These are phyloP conservation scores for Suillus tomentosus DNA, from an alignment of 768 basidiomycete species.

Conservation along the genomic window DNA sequence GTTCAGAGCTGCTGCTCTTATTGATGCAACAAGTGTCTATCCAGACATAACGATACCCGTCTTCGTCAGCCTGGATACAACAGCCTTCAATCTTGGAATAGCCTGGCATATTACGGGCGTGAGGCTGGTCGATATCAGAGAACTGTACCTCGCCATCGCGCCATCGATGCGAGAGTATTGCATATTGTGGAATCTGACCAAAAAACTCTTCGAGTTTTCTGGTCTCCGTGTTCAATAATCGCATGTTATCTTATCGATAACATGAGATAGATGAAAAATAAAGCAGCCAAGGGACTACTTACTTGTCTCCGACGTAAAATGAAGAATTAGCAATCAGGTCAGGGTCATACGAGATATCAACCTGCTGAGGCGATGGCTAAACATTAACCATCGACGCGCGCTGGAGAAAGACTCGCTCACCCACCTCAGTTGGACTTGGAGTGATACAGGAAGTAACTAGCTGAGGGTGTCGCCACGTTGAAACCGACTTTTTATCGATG, in stretches of 20 bases:
- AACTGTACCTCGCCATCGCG: neutral
- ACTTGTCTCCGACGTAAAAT: neutral
- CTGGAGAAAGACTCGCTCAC: neutral
- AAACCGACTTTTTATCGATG: neutral
- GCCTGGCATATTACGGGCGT: neutral
- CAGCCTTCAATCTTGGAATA: conserved; percentile 23
- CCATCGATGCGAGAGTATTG: neutral
- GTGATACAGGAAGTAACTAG: neutral
- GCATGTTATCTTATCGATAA: conserved; percentile 22
- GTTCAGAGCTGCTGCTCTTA: conserved; percentile 28
- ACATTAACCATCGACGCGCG: neutral
- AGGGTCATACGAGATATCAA: neutral
- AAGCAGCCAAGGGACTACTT: neutral
- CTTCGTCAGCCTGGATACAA: conserved; percentile 20
- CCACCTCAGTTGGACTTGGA: neutral
- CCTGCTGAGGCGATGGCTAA: neutral
- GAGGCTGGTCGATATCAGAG: neutral
- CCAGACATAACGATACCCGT: conserved; percentile 30
- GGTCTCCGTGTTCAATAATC: conserved; percentile 17
- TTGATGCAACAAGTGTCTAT: conserved; percentile 38
- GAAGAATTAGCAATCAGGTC: neutral
- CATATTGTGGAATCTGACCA: conserved; percentile 1
- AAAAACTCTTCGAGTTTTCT: conserved; percentile 9
- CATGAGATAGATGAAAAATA: conserved; percentile 16
- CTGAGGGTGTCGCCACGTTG: neutral